Base-by-base conservation (phyloP, 1,139 yeast genomes). In the Nadsonia commutata region DNA sequence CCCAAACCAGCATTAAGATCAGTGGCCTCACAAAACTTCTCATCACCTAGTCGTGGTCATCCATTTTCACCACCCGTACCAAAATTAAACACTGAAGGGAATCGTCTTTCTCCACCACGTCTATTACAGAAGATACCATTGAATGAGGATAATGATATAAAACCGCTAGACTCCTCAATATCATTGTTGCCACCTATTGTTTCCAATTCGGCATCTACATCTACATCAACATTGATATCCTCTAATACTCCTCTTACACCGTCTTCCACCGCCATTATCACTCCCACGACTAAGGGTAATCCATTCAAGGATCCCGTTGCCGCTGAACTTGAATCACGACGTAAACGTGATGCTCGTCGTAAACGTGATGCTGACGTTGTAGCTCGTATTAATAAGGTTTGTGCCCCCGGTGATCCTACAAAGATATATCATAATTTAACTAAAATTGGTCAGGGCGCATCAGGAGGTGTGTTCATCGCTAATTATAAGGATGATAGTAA, bases 401-500 rank as follows among this genome's bases (percentile, higher is more conserved):
- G 97, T 56, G 73, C 85, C 2, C 78, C 76, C 37, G 94, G 93
- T 2, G 94, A 93, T 61, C 98, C 99, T n/a, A 76, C 78, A 31
- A 68, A 68, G 45, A 61, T 74, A 42, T 93, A 84, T 60, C 67
- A 70, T 40, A 79, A 78, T 56, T 67, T 88, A 48, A 68, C 72
- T 18, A 88, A 90, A 65, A 82, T 90, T 56, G 98, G 98, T 4
- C 97, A 90, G 65, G 98, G 98, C 56, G 98, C 98, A 0, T 80
- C 94, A 36, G 98, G 98, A 46, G 97, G 97, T 43, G 98, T 90
- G 40, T 90, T 80, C 58, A 84, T 94, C 36, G 97, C 97, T 0
- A 78, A 80, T 56, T 4, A 13, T 13, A 13, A 13, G 4, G 86
- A 80, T 53, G 63, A 63, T 23, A 73, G 74, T 18, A 69, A 73